Evolutionary conservation across 2,329 filamentous ascomycete genomes (phyloP), one percentile per base, ranked within the genome.

Genomic region (Aspergillus sclerotialis): DNA sequence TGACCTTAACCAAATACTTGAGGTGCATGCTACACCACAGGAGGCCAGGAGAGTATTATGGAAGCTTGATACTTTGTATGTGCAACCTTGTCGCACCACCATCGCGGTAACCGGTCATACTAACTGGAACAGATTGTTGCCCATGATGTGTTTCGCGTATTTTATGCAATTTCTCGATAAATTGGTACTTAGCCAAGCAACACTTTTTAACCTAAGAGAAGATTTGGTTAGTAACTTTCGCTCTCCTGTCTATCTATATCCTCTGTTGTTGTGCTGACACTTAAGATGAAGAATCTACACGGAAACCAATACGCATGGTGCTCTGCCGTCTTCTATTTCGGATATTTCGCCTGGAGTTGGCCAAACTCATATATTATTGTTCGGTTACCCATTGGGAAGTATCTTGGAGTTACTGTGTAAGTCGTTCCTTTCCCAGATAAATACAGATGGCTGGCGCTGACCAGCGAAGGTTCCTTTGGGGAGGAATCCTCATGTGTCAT

Each of bases 301-400:
- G 67, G 66, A 8, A 61, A 72, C 37, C 60, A 75, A 34, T 76
- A 73, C 44, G 66, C 65, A 9, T 75, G 72, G 72, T 40, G 55
- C 39, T 63, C 62, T 12, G 71, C 67, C 9, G 70, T 73, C 34
- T 73, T 74, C 50, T 73, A 72, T 44, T 67, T 73, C 38, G 70
- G 69, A 26, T 69, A 65, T 37, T 55, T 70, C n/a, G 49, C 65
- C 21, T 65, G 63, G 6, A 64, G 70, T 35, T 64, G 68, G 18
- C 65, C 48, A 11, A 50, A 42, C 13, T 44, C 38, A 15, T 37
- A 41, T 28, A 55, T 73, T 0, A 63, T 74, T 7, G 69, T 72
- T 32, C 61, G 56, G 7, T 52, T 73, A 2, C 68, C 65, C 2
- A 63, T 72, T 5, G 70, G 64, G n/a, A 68, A 66, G 41, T 67